These are phyloP conservation scores for Chaetomiaceae sp. DNA, from an alignment of 2,329 filamentous ascomycete species.

Conservation along the genomic window DNA sequence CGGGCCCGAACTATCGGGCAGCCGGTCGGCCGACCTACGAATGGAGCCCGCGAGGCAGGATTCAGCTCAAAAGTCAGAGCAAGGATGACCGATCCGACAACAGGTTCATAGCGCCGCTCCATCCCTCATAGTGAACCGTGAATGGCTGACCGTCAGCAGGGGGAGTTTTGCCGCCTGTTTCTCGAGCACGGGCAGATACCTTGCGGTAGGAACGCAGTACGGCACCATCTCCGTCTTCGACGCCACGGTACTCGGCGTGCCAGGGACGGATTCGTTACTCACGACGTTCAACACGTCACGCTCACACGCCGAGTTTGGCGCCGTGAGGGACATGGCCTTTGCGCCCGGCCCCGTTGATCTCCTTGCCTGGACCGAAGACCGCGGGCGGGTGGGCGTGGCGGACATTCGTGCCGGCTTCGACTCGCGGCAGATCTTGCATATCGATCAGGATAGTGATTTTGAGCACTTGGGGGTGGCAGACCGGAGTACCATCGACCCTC, in stretches of 20 bases:
- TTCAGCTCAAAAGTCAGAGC: slow-evolving; percentile 53
- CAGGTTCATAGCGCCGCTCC: slow-evolving; percentile 28
- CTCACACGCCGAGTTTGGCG: slow-evolving; percentile 63
- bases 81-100: slow-evolving; percentile 49
- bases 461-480: slow-evolving; percentile 53
- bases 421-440: slow-evolving; percentile 60
- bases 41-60: slow-evolving; percentile 47
- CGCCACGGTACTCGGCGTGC: slow-evolving; percentile 40
- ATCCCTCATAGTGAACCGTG: not conserved
- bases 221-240: slow-evolving; percentile 74
- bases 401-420: slow-evolving; percentile 64
- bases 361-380: slow-evolving; percentile 89
- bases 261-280: slow-evolving; percentile 55
- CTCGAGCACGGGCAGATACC: slow-evolving; percentile 62
- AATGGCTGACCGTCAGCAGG: slow-evolving; percentile 33
- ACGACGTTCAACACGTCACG: slow-evolving; percentile 73
- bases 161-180: slow-evolving; percentile 77
- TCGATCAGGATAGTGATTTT: slow-evolving; percentile 54
- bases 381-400: slow-evolving; percentile 66
- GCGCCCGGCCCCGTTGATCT: slow-evolving; percentile 86
- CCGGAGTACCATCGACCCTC: slow-evolving; percentile 47
- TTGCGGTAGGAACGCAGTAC: slow-evolving; percentile 74
- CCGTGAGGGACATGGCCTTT: slow-evolving; percentile 87
- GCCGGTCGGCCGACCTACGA: slow-evolving; percentile 32
- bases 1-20: slow-evolving; percentile 17